Percentiles rank a stretch among this genome's conserved stretches.
Conservation (phyloP, 1,139 yeast species). For the Oligophagozyma castellii region DNA sequence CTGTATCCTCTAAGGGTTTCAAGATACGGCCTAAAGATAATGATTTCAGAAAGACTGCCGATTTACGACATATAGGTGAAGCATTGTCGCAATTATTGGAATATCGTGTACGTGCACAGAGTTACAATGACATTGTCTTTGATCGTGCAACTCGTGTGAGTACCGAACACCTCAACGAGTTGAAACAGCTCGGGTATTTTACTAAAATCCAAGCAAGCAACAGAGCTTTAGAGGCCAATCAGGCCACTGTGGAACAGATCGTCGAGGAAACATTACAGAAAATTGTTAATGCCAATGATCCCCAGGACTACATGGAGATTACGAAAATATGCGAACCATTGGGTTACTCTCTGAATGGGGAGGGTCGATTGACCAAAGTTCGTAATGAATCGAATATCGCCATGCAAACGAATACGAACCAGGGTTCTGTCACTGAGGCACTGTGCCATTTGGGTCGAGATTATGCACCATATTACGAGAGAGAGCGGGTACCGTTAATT, state of each 20-base stretch:
- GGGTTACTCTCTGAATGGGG: conserved; percentile 8
- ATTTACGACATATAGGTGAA: too few relatives aligned
- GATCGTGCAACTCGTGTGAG: conserved; percentile 10
- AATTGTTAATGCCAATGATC: conserved; percentile 24
- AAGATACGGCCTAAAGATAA: too few relatives aligned
- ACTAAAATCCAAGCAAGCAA: conserved; percentile 38
- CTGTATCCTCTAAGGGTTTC: too few relatives aligned
- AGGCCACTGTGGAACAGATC: conserved; percentile 32
- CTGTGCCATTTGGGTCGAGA: conserved; percentile 65
- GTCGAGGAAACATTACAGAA: conserved; percentile 29
- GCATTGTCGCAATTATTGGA: conserved; percentile 11
- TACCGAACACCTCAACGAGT: conserved; percentile 7
- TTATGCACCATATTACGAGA: conserved; percentile 38
- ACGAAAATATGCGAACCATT: conserved; percentile 9
- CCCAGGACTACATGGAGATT: conserved; percentile 25
- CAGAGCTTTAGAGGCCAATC: conserved; percentile 32
- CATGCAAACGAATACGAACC: conserved; percentile 15
- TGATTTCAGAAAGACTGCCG: too few relatives aligned
- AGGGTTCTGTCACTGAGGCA: conserved; percentile 47
- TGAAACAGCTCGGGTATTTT: conserved; percentile 39
- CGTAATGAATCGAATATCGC: conserved; percentile 1
- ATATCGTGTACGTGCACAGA: conserved; percentile 10
- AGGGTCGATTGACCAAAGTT: conserved; percentile 3
- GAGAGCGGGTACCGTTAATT: conserved; percentile 40
- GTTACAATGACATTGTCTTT: conserved; percentile 12